Conservation (phyloP, 148 eudicot genomes). For the Salicornia ramosissima region DNA sequence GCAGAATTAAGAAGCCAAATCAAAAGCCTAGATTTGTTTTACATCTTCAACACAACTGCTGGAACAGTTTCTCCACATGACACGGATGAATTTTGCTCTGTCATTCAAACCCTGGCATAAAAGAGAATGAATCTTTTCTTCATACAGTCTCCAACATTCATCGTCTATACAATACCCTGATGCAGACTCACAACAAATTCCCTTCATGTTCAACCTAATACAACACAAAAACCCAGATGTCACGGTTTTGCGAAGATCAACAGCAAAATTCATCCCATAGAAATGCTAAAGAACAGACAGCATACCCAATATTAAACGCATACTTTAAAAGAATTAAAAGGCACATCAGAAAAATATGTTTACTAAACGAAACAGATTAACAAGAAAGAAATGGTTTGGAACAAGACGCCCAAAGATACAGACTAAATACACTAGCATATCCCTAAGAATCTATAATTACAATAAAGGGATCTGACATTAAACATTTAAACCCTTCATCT, state of each 20-base stretch:
- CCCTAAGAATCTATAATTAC: background rate
- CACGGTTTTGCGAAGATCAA: background rate
- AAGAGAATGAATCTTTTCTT: conserved; percentile 65
- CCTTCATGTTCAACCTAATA: conserved; percentile 74
- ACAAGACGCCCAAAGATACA: background rate
- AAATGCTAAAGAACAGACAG: conserved; percentile 2
- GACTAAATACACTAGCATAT: background rate
- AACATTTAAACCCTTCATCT: too few species aligned
- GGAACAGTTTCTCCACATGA: conserved; percentile 65
- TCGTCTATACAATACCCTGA: conserved; percentile 69
- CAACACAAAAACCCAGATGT: conserved; percentile 2
- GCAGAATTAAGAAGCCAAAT: background rate
- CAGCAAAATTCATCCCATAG: background rate
- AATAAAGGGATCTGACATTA: background rate
- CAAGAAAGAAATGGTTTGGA: background rate
- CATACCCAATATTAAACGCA: background rate
- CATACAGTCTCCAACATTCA: conserved; percentile 92
- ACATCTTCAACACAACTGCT: conserved; percentile 62
- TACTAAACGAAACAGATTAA: background rate
- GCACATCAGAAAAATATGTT: too few species aligned
- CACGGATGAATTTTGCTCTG: conserved; percentile 71
- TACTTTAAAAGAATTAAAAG: background rate
- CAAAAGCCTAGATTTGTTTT: conserved; percentile 21
- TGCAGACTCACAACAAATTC: conserved; percentile 37
- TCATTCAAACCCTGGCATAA: conserved; percentile 62